phyloP scores from a whole-genome alignment of 2,329 filamentous ascomycete species.

The Akanthomyces muscarius region DNA sequence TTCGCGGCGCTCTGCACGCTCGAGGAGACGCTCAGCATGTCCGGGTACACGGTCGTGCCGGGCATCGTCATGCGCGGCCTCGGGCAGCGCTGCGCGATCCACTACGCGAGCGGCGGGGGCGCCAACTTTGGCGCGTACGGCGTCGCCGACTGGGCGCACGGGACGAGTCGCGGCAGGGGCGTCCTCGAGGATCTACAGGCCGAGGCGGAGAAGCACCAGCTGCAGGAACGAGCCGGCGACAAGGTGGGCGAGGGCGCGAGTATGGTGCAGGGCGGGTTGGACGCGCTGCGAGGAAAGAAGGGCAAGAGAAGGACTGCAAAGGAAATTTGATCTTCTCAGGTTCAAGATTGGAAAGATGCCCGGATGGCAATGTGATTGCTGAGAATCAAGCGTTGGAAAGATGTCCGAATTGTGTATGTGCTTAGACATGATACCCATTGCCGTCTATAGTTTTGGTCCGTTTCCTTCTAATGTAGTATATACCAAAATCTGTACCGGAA shows the following conservation, averaged over 20 bases:
- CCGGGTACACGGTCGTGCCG: constrained; percentile 60
- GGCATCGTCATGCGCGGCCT: constrained; percentile 52
- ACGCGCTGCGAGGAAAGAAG: constrained; percentile 25
- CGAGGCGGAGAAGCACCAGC: constrained; percentile 54
- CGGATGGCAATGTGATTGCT: not conserved
- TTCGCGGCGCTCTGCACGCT: constrained; percentile 59
- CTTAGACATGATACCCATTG: not conserved
- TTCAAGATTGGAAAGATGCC: not conserved
- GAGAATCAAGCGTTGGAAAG: not conserved
- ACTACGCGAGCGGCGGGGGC: constrained; percentile 52
- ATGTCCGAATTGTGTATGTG: not conserved
- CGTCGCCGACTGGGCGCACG: constrained; percentile 58
- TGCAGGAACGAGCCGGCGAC: constrained; percentile 39
- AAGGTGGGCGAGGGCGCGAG: constrained; percentile 32
- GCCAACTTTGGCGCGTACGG: constrained; percentile 62
- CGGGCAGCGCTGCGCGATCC: constrained; percentile 41
- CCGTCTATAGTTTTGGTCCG: not conserved
- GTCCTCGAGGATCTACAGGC: constrained; percentile 51
- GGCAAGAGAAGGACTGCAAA: constrained; percentile 17
- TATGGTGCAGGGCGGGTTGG: constrained; percentile 32
- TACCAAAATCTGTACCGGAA: not conserved
- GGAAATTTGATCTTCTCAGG: not conserved
- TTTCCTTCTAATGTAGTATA: not conserved
- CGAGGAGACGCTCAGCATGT: constrained; percentile 64
- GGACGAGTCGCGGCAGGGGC: constrained; percentile 48